Evolutionary conservation across 1,284 basidiomycete species (phyloP).

Genomic region (Sanghuangporus sanghuang): DNA sequence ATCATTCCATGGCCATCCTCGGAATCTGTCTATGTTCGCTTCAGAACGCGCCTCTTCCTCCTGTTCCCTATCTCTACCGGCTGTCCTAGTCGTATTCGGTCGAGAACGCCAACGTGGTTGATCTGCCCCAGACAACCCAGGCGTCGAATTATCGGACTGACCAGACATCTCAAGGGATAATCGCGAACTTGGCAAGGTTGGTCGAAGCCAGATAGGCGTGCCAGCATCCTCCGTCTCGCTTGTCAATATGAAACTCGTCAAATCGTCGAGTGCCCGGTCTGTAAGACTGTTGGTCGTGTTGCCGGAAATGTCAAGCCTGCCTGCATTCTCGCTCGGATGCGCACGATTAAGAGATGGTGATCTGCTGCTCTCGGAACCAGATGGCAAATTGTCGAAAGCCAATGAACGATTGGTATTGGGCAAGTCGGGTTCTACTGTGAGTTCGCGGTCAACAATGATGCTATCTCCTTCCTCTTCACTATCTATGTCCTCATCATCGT

Average conservation of each 20-base stretch:
- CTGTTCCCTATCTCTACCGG: background rate
- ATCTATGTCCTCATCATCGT: conserved; percentile 3
- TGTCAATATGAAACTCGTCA: background rate
- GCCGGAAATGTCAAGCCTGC: background rate
- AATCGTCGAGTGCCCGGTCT: background rate
- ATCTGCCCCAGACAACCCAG: background rate
- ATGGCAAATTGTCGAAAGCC: background rate
- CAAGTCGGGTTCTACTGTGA: background rate
- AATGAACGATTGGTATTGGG: background rate
- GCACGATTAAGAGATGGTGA: background rate
- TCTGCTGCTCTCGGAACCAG: background rate
- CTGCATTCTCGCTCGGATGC: background rate
- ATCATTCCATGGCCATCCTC: background rate
- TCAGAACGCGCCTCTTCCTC: background rate
- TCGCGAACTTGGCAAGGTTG: background rate
- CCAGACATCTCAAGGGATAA: background rate
- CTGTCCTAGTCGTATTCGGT: background rate
- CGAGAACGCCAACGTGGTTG: background rate
- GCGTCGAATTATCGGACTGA: background rate
- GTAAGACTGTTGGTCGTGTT: background rate
- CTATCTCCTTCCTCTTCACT: conserved; percentile 4
- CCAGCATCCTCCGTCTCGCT: background rate
- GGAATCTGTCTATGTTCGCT: background rate
- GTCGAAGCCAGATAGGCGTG: background rate
- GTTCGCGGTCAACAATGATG: conserved; percentile 6